Evolutionary conservation across 1,284 basidiomycete species (phyloP).

Genomic region (Dichomitus squalens): DNA sequence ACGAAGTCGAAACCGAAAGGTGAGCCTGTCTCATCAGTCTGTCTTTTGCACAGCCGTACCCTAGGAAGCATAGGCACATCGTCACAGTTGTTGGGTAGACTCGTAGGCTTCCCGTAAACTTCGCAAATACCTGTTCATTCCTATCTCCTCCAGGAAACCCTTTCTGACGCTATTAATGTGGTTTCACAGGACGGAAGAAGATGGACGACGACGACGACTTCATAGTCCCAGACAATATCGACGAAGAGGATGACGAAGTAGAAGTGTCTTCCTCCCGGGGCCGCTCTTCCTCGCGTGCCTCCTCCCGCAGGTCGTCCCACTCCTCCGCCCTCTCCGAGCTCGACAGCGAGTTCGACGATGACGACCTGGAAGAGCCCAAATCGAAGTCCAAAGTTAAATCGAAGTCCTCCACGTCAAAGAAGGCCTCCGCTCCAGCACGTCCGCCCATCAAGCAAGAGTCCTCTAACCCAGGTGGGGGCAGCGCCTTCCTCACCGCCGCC

Average conservation of each 20-base stretch:
- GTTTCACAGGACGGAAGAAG: slow-evolving; percentile 40
- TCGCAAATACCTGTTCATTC: neutral
- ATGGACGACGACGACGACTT: slow-evolving; percentile 63
- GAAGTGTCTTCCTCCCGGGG: slow-evolving; percentile 7
- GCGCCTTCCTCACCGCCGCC: slow-evolving; percentile 79
- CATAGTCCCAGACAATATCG: slow-evolving; percentile 60
- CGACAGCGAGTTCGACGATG: slow-evolving; percentile 24
- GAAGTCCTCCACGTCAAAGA: slow-evolving; percentile 24
- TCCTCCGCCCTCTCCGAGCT: slow-evolving; percentile 36
- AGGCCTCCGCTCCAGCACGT: slow-evolving; percentile 33
- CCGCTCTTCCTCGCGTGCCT: slow-evolving; percentile 41
- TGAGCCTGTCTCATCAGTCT: slow-evolving; percentile 27
- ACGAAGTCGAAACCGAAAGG: slow-evolving; percentile 43
- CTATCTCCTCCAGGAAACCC: too few species aligned
- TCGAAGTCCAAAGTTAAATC: slow-evolving; percentile 15
- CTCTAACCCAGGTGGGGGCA: slow-evolving; percentile 29
- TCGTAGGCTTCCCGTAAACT: too few species aligned
- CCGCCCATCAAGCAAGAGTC: slow-evolving; percentile 33
- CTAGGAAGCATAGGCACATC: too few species aligned
- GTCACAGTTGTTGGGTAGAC: too few species aligned
- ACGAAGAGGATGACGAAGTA: slow-evolving; percentile 34
- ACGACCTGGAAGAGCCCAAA: slow-evolving; percentile 8
- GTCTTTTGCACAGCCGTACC: too few species aligned
- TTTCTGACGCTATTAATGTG: too few species aligned
- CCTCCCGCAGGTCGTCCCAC: slow-evolving; percentile 41